These are phyloP conservation scores for Trichosphaerium sp. DNA, from an alignment of 78 protist species.

Conservation along the genomic window DNA sequence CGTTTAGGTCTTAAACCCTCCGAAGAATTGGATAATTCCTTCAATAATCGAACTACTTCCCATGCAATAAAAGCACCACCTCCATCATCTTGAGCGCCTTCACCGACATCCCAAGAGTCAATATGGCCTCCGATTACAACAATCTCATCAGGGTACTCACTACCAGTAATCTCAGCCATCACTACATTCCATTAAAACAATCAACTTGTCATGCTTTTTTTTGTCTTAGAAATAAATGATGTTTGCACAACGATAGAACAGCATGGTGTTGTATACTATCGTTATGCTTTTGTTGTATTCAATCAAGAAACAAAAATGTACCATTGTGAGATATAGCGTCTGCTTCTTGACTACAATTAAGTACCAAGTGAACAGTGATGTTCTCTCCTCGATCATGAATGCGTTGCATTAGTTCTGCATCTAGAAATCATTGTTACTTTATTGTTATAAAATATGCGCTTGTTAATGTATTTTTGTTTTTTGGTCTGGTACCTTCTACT, in stretches of 20 bases:
- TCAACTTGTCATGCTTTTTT: slow-evolving; percentile 36
- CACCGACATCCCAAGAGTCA: slow-evolving; percentile 69
- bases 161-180: slow-evolving; percentile 53
- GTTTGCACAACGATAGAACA: background rate
- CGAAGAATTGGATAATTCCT: background rate
- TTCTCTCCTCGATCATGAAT: slow-evolving; percentile 7
- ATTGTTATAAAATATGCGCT: too few relatives aligned
- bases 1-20: slow-evolving; percentile 35
- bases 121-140: slow-evolving; percentile 62
- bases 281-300: background rate
- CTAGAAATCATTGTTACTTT: too few relatives aligned
- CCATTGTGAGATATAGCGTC: too few relatives aligned
- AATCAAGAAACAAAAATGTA: too few relatives aligned
- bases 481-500: too few relatives aligned
- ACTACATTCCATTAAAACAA: too few relatives aligned
- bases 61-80: slow-evolving; percentile 51
- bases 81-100: slow-evolving; percentile 69
- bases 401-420: slow-evolving; percentile 54
- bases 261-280: background rate
- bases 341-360: too few relatives aligned
- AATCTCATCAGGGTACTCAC: slow-evolving; percentile 47
- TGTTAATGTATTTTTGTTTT: too few relatives aligned
- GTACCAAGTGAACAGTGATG: slow-evolving; percentile 16
- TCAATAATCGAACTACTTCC: slow-evolving; percentile 31
- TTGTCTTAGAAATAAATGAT: background rate